A percentile compares a stretch with the other conserved stretches of the same genome.
Evolutionary conservation across 371 early-diverging fungal species (phyloP).

Genomic region (Catenaria anguillulae): DNA sequence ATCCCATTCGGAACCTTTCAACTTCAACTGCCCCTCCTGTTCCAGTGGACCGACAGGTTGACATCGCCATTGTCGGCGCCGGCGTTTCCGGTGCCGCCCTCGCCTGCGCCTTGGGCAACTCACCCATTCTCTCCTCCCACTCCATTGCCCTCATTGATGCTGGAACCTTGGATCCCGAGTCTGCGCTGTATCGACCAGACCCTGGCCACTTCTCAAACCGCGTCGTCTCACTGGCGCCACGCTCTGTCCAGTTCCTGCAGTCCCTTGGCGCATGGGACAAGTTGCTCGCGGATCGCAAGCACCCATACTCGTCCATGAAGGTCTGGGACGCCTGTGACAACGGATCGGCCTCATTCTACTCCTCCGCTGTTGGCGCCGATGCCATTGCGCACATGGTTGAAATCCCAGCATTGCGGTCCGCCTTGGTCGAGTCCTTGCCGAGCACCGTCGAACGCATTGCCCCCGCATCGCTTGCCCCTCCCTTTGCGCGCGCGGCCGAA

Average conservation of each 20-base stretch:
- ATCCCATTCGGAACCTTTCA: too few relatives aligned
- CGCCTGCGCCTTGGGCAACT: conserved; percentile 53
- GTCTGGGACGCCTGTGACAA: conserved; percentile 64
- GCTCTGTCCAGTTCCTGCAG: conserved; percentile 19
- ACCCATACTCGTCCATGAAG: conserved; percentile 41
- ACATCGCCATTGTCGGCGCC: conserved; percentile 86
- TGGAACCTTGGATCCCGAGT: conserved; percentile 47
- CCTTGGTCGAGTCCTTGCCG: not conserved
- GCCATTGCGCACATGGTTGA: conserved; percentile 1
- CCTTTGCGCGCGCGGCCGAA: not conserved
- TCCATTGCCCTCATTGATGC: conserved; percentile 60
- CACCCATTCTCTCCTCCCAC: conserved; percentile 20
- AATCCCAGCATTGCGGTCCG: not conserved
- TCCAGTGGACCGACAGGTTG: too few relatives aligned
- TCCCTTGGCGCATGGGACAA: conserved; percentile 44
- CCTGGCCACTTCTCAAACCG: conserved; percentile 50
- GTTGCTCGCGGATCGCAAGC: conserved; percentile 30
- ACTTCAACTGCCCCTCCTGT: too few relatives aligned
- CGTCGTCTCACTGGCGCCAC: conserved; percentile 33
- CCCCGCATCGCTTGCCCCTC: not conserved
- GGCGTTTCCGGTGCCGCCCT: conserved; percentile 76
- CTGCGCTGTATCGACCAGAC: conserved; percentile 28
- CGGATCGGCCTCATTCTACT: not conserved
- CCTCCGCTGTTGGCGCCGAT: not conserved
- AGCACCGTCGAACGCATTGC: not conserved